Conservation (phyloP, 345 rosid genomes). For the Limnanthes douglasii region DNA sequence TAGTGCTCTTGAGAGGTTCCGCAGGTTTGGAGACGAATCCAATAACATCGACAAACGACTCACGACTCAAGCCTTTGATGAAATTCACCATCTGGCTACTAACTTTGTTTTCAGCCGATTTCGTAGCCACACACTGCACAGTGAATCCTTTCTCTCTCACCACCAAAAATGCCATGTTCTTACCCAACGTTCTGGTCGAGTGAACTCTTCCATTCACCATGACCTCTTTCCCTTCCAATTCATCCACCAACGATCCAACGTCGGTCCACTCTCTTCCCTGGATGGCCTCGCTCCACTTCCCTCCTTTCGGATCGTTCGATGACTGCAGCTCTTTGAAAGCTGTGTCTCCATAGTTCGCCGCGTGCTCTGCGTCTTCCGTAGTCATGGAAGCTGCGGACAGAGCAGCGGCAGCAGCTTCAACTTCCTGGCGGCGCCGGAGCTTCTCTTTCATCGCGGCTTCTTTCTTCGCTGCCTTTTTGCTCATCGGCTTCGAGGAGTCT, state of each 20-base stretch:
- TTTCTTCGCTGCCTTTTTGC: constrained; percentile 84
- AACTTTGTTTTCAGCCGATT: constrained; percentile 20
- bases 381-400: constrained; percentile 18
- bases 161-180: constrained; percentile 44
- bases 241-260: constrained; percentile 29
- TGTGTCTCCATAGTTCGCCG: constrained; percentile 48
- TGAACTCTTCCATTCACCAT: constrained; percentile 55
- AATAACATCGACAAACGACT: constrained; percentile 46
- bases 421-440: constrained; percentile 53
- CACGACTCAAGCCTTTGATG: constrained; percentile 34
- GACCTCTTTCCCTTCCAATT: constrained; percentile 25
- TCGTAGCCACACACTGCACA: constrained; percentile 55
- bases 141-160: constrained; percentile 56
- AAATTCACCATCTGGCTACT: constrained; percentile 56
- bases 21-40: constrained; percentile 35
- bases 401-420: constrained; percentile 14
- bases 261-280: constrained; percentile 22
- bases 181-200: constrained; percentile 31
- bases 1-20: constrained; percentile 35
- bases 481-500: too few relatives aligned
- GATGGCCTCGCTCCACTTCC: constrained; percentile 25
- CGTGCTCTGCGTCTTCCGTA: constrained; percentile 26
- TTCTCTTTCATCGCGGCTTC: constrained; percentile 74
- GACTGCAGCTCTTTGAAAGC: constrained; percentile 48
- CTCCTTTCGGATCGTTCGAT: constrained; percentile 18